A percentile compares a stretch with the other conserved stretches of the same genome.
Evolutionary conservation across 2,329 filamentous ascomycete species (phyloP).

Genomic region (Pseudogymnoascus verrucosus): DNA sequence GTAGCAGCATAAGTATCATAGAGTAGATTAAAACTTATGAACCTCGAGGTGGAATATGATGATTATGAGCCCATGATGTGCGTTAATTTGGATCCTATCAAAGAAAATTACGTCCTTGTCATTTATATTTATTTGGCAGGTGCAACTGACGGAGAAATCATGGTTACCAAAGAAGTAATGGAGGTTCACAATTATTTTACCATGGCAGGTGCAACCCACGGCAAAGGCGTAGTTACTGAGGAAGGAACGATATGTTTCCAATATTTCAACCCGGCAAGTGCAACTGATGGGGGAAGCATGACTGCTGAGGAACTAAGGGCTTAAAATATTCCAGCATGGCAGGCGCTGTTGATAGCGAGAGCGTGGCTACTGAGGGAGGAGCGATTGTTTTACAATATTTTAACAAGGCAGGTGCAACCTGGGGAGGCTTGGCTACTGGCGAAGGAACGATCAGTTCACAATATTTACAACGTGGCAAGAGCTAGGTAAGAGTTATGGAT

Average conservation of each 20-base stretch:
- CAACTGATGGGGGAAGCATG: neutral
- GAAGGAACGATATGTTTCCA: neutral
- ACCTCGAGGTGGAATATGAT: neutral
- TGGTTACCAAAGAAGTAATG: neutral
- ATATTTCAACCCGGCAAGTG: neutral
- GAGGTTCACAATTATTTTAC: neutral
- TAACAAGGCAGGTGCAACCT: neutral
- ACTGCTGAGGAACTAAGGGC: neutral
- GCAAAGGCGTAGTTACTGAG: neutral
- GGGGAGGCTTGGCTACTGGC: neutral
- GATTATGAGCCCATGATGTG: neutral
- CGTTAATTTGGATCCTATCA: neutral
- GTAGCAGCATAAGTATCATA: neutral
- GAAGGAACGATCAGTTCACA: neutral
- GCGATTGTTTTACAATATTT: neutral
- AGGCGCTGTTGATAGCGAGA: neutral
- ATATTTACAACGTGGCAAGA: neutral
- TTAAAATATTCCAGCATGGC: neutral
- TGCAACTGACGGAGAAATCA: neutral
- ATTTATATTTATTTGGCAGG: neutral
- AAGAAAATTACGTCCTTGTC: neutral
- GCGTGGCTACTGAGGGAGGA: neutral
- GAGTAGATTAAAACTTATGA: neutral
- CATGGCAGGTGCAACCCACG: neutral
- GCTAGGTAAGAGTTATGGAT: neutral